Conservation (phyloP, 306 rosid species). For the Cercis canadensis region DNA sequence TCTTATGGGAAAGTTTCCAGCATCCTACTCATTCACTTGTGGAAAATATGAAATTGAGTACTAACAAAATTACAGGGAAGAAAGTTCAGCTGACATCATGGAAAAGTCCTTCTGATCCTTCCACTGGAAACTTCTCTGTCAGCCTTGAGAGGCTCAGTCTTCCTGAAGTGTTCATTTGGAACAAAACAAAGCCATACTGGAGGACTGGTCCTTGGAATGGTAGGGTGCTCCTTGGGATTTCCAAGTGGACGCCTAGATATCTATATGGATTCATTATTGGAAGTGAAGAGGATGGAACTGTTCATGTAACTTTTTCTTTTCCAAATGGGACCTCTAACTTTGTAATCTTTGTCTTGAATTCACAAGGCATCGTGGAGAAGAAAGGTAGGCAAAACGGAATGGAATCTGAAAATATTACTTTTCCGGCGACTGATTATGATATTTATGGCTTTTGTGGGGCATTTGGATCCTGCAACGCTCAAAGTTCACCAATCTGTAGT, state of each 20-base stretch:
- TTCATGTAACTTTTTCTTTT: background rate
- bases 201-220: conserved; percentile 47
- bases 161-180: conserved; percentile 39
- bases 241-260: background rate
- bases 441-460: conserved; percentile 38
- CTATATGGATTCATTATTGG: conserved; percentile 9
- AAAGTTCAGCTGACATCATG: conserved; percentile 19
- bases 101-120: conserved; percentile 43
- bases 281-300: background rate
- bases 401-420: background rate
- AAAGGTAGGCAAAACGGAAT: background rate
- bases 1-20: conserved; percentile 52
- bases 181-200: background rate
- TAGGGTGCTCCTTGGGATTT: conserved; percentile 26
- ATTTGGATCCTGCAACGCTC: conserved; percentile 11
- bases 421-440: conserved; percentile 12
- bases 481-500: conserved; percentile 22
- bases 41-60: conserved; percentile 13
- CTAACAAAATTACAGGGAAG: conserved; percentile 6
- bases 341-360: background rate
- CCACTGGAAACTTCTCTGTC: conserved; percentile 27
- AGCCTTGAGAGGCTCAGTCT: background rate
- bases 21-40: conserved; percentile 36
- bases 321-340: background rate
- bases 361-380: background rate